These are phyloP conservation scores for Mycena venus DNA, from an alignment of 768 basidiomycete genomes.

Conservation along the genomic window DNA sequence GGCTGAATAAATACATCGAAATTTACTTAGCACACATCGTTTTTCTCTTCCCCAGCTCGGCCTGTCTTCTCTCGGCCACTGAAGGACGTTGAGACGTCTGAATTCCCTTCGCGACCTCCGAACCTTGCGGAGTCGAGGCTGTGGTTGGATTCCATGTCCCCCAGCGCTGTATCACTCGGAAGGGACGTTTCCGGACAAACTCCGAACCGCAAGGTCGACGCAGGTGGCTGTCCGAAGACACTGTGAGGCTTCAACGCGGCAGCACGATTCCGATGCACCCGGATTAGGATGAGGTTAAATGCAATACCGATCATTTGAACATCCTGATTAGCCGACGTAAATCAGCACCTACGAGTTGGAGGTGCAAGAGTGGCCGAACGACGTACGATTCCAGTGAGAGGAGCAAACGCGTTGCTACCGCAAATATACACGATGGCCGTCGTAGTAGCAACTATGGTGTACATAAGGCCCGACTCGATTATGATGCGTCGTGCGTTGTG, in stretches of 20 bases:
- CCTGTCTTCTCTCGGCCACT: neutral
- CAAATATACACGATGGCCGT: constrained; percentile 10
- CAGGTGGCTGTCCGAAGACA: neutral
- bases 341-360: neutral
- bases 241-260: neutral
- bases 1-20: too few species aligned
- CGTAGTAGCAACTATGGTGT: neutral
- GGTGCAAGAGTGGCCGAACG: neutral
- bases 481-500: constrained; percentile 6
- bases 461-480: constrained; percentile 23
- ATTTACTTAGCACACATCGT: too few species aligned
- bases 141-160: constrained; percentile 3
- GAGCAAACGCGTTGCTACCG: constrained; percentile 11
- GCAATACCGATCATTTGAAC: constrained; percentile 21
- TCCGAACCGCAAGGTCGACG: neutral
- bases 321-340: neutral
- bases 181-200: neutral
- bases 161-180: neutral
- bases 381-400: constrained; percentile 18
- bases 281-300: constrained; percentile 28
- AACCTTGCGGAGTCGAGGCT: neutral
- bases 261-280: constrained; percentile 12
- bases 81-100: neutral
- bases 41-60: too few species aligned
- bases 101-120: neutral